A percentile compares a stretch with the other conserved stretches of the same genome.
Evolutionary conservation across 306 rosid genomes (phyloP).

Genomic region (Delonix regia): DNA sequence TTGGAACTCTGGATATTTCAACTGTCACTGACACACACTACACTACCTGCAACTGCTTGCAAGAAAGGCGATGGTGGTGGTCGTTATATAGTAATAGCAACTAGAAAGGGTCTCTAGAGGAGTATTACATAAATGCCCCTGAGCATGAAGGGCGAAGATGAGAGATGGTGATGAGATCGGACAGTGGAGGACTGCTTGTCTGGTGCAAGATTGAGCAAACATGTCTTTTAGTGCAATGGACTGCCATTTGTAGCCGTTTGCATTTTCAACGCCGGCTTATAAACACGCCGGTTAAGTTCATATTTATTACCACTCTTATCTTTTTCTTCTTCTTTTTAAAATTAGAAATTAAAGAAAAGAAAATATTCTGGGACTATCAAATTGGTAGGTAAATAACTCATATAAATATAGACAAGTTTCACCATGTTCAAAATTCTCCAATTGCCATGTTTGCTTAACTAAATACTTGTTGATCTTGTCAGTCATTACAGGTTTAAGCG

Average conservation of each 20-base stretch:
- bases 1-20: constrained; percentile 16
- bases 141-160: constrained; percentile 17
- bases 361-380: background rate
- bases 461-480: background rate
- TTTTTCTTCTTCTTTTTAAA: background rate
- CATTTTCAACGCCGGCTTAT: constrained; percentile 40
- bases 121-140: background rate
- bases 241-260: constrained; percentile 40
- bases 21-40: constrained; percentile 32
- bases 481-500: background rate
- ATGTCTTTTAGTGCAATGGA: background rate
- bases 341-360: background rate
- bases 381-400: background rate
- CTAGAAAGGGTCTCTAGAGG: background rate
- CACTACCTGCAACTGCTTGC: background rate
- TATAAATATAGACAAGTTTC: background rate
- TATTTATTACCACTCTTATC: background rate
- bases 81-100: constrained; percentile 42
- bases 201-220: background rate
- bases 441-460: background rate
- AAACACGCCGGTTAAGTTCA: constrained; percentile 4
- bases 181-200: constrained; percentile 35
- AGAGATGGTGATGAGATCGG: constrained; percentile 5
- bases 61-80: constrained; percentile 8
- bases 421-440: background rate